Conservation (phyloP, 23 red algal genomes). For the Gracilaria domingensis region DNA sequence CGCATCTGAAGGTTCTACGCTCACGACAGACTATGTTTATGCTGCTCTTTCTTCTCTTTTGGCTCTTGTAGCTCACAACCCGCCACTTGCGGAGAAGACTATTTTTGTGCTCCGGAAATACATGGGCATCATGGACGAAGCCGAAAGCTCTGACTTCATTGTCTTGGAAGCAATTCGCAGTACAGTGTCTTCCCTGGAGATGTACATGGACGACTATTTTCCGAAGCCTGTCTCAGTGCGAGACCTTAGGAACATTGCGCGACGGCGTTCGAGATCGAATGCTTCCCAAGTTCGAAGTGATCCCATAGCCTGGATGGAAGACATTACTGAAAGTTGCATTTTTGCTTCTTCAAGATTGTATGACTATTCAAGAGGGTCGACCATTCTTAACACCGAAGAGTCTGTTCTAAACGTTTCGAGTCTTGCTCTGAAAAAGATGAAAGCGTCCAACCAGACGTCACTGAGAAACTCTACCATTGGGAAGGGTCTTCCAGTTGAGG, state of each 20-base stretch:
- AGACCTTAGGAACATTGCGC: constrained; percentile 22
- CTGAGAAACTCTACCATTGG: constrained; percentile 26
- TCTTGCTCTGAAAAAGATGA: constrained; percentile 38
- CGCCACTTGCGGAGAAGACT: constrained; percentile 53
- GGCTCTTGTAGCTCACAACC: constrained; percentile 68
- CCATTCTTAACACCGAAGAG: constrained; percentile 63
- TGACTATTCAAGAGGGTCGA: constrained; percentile 51
- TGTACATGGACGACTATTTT: constrained; percentile 65
- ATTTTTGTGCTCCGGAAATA: constrained; percentile 54
- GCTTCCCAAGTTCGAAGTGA: not conserved
- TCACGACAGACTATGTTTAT: constrained; percentile 75
- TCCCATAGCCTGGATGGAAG: constrained; percentile 66
- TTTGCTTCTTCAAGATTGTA: constrained; percentile 74
- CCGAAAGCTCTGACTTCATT: constrained; percentile 73
- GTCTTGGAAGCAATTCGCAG: constrained; percentile 63
- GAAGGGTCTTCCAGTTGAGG: constrained; percentile 32
- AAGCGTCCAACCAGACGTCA: constrained; percentile 23
- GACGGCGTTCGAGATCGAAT: constrained; percentile 10
- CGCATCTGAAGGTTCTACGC: constrained; percentile 59
- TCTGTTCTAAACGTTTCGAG: constrained; percentile 37
- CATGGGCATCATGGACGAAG: constrained; percentile 64
- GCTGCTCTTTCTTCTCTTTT: constrained; percentile 40
- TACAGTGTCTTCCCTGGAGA: constrained; percentile 52
- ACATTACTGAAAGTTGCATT: constrained; percentile 71
- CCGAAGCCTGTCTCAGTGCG: constrained; percentile 49